Conservation (phyloP, 495 filamentous ascomycete genomes). For the Xeromyces bisporus region DNA sequence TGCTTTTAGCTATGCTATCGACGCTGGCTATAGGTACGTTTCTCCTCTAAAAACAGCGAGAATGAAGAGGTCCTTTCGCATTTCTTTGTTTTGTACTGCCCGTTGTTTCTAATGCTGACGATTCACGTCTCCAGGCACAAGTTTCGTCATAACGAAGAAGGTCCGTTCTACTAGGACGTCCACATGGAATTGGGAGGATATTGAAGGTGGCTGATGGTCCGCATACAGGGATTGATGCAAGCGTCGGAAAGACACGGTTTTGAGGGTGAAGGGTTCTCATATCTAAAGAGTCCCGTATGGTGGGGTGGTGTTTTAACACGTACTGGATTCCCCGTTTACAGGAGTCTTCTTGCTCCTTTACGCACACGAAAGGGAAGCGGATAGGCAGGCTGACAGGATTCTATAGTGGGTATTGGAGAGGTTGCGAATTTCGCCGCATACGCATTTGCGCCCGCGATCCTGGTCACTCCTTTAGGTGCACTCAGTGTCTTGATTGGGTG, state of each 20-base stretch:
- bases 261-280: constrained; percentile 89
- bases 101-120: no score
- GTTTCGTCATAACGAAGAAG: constrained; percentile 91
- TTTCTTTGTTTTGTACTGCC: no score
- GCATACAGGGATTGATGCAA: constrained; percentile 63
- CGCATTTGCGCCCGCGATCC: constrained; percentile 90
- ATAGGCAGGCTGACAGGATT: constrained; percentile 10
- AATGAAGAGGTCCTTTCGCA: no score
- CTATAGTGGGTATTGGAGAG: constrained; percentile 62
- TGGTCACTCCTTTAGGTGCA: constrained; percentile 88
- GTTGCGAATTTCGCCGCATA: constrained; percentile 95
- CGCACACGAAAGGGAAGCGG: neutral
- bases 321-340: constrained; percentile 25
- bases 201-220: constrained; percentile 7
- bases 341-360: neutral
- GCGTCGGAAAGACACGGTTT: constrained; percentile 84
- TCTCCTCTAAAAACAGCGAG: no score
- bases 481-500: constrained; percentile 86
- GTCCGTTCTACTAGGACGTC: no score
- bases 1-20: constrained; percentile 74
- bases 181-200: neutral
- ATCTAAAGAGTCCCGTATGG: constrained; percentile 83
- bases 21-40: constrained; percentile 83
- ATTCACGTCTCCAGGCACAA: constrained; percentile 64
- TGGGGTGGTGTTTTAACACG: constrained; percentile 83